Base-by-base conservation (phyloP, 371 early-diverging fungal species). In the Rhizomucor miehei region DNA sequence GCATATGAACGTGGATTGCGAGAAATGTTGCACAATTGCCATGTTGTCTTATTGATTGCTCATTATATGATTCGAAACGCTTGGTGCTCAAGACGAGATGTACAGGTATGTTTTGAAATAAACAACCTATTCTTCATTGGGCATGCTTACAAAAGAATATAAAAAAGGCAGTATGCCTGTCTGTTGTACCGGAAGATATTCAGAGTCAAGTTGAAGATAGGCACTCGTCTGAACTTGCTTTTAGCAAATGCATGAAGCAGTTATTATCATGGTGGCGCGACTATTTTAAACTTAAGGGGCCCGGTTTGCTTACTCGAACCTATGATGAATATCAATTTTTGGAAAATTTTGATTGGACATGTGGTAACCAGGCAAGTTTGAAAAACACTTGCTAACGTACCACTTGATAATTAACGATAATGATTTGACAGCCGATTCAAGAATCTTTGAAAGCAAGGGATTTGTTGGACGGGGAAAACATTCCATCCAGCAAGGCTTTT, bases 221-320 rank as follows among this genome's bases (percentile, higher is more conserved):
- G 19, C 44, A 63, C 13, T 37, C 13, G n/a, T 54, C 51, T 21
- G 57, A 70, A n/a, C 38, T 46, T 4, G 47, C 48, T 2, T 52
- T 69, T 23, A 44, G 54, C 5, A 57, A 38, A 14, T 57, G 62
- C 0, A 34, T 85, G 17, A 73, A 83, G 44, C 67, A 69, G n/a
- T 36, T 87, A 5, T 64, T 82, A 17, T 65, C 56, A 4, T 85
- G 85, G 85, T 85, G 85, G 85, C 57, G 59, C 25, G 66, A 66
- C 6, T 79, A 69, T 16, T 82, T 85, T 66, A 61, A 39, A 1
- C 55, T 83, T 2, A 73, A 69, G 21, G 75, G 79, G 0, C 64
- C 64, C 25, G 85, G 81, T 0, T 52, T 81, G 16, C 21, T 61
- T 0, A 66, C 70, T 1, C 61, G 62, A 5, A 63, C 75, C 1